Percentiles rank a stretch among this genome's conserved stretches.
Conservation (phyloP, 2,329 filamentous ascomycete species). For the Ophiostoma montium region DNA sequence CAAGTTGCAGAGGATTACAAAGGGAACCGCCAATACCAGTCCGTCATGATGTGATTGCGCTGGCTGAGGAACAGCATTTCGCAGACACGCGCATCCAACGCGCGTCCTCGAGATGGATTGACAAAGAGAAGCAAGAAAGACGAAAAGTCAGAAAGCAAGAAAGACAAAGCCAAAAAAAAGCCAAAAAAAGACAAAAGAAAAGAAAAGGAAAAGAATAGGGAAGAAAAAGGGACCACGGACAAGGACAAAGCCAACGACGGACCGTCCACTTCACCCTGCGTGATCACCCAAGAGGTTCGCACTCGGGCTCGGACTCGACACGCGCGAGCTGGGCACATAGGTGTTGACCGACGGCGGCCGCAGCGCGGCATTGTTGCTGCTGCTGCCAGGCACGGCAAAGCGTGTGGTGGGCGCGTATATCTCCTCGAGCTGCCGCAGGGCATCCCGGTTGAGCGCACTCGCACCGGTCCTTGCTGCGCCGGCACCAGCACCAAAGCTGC, state of each 20-base stretch:
- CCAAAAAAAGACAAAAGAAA: background rate
- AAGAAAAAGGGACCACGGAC: too few species aligned
- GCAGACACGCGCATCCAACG: too few species aligned
- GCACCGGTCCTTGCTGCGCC: too few species aligned
- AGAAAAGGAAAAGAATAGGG: accelerated
- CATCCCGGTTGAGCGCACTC: slow-evolving; percentile 16
- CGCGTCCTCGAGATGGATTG: background rate
- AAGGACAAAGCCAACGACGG: too few species aligned
- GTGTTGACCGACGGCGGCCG: slow-evolving; percentile 3
- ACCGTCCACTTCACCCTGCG: background rate
- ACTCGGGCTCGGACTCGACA: slow-evolving; percentile 5
- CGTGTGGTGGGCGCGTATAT: slow-evolving; percentile 9
- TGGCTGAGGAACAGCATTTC: too few species aligned
- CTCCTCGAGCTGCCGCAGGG: slow-evolving; percentile 16
- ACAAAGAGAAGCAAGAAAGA: background rate
- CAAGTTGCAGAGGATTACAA: too few species aligned
- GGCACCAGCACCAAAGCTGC: background rate
- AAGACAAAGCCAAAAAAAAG: background rate
- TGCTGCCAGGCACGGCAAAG: background rate
- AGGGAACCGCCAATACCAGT: too few species aligned
- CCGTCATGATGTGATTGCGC: too few species aligned
- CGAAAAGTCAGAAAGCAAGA: background rate
- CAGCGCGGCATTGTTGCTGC: background rate
- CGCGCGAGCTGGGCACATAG: slow-evolving; percentile 10
- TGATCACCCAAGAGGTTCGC: background rate